Conservation (phyloP, 768 basidiomycete species). For the Boletellus sp. region DNA sequence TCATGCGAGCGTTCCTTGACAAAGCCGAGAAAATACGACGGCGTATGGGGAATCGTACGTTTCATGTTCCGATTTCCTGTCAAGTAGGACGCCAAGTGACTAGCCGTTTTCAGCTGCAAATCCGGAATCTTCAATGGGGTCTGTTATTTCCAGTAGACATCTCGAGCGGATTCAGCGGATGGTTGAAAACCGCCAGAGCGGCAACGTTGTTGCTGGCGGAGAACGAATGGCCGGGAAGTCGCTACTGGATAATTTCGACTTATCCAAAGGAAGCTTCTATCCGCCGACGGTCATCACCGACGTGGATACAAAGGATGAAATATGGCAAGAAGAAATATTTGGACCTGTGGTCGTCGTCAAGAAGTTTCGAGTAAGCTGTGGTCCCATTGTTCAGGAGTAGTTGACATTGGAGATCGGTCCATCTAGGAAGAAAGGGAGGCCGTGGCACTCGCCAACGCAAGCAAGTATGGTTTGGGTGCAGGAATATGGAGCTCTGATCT, state of each 20-base stretch:
- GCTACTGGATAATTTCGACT: conserved; percentile 65
- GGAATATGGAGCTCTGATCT: conserved; percentile 78
- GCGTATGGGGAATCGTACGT: conserved; percentile 79
- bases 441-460: conserved; percentile 65
- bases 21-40: conserved; percentile 59
- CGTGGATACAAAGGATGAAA: conserved; percentile 51
- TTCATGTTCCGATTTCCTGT: background rate
- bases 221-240: conserved; percentile 59
- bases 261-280: conserved; percentile 71
- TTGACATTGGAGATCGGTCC: background rate
- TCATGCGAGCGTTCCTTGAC: conserved; percentile 56
- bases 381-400: background rate
- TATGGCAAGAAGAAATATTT: conserved; percentile 85
- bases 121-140: conserved; percentile 71
- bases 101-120: conserved; percentile 52
- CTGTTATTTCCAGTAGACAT: conserved; percentile 66
- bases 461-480: conserved; percentile 77
- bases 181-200: conserved; percentile 43
- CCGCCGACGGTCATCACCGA: conserved; percentile 73
- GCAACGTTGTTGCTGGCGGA: conserved; percentile 61
- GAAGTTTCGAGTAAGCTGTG: conserved; percentile 44
- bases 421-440: conserved; percentile 61
- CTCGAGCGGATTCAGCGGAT: conserved; percentile 62
- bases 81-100: background rate
- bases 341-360: conserved; percentile 79